Evolutionary conservation across 1,139 yeast genomes (phyloP).

Genomic region (Suhomyces anneliseae): DNA sequence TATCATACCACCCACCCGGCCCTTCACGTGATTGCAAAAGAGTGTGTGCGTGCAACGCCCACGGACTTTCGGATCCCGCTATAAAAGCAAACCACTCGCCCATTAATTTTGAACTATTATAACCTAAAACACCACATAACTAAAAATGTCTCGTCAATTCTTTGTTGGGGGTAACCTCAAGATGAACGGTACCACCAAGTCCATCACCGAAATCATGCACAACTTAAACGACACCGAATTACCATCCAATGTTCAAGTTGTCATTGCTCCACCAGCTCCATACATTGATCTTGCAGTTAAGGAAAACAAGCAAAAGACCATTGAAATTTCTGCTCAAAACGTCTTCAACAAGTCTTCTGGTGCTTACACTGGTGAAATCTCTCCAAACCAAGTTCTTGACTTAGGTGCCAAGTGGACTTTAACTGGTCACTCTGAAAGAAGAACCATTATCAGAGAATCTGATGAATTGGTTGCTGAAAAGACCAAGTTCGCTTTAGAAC

Average conservation of each 20-base stretch:
- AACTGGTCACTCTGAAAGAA: constrained; percentile 98
- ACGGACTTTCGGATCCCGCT: constrained; percentile 11
- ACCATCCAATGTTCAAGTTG: constrained; percentile 81
- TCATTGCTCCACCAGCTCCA: constrained; percentile 94
- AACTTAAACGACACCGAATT: constrained; percentile 76
- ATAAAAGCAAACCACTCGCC: constrained; percentile 7
- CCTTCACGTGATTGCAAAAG: not conserved
- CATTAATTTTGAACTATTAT: not conserved
- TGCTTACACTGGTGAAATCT: constrained; percentile 97
- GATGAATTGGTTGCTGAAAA: constrained; percentile 93
- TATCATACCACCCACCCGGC: not conserved
- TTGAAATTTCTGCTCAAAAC: constrained; percentile 88
- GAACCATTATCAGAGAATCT: constrained; percentile 86
- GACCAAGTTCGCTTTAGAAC: constrained; percentile 90
- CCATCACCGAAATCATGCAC: constrained; percentile 80
- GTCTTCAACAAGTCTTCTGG: constrained; percentile 85
- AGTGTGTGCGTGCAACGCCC: constrained; percentile 4
- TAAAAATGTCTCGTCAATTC: constrained; percentile 78
- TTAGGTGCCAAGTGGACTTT: constrained; percentile 93
- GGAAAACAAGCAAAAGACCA: constrained; percentile 67
- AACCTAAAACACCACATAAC: not conserved
- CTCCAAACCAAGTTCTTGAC: constrained; percentile 86
- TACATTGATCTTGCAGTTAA: constrained; percentile 78
- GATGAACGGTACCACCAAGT: constrained; percentile 92
- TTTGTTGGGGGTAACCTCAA: constrained; percentile 99